Base-by-base conservation (phyloP, 2,329 filamentous ascomycete species). In the Gnomoniopsis sp. region DNA sequence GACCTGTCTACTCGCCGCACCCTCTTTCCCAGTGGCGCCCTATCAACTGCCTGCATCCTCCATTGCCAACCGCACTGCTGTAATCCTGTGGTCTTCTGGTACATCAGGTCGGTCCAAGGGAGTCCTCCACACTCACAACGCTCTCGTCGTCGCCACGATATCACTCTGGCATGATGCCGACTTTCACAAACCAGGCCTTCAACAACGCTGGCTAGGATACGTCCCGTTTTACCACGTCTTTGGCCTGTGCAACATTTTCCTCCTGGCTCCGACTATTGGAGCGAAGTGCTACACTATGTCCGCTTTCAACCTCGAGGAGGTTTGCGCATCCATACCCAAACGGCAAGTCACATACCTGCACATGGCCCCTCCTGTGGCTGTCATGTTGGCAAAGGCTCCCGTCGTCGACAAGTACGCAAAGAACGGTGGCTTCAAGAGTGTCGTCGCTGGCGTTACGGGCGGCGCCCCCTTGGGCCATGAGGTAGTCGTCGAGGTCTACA, bases 91-190 rank as follows among this genome's bases (percentile, higher is more conserved):
- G 75, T 77, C 75, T 0, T 85, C 81, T 0, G 82, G 88, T 14
- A 90, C 87, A 0, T 92, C 89, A 0, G 89, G 89, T 1, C 77
- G 88, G 0, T 88, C 89, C 14, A 92, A 92, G 69, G 89, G 89
- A 41, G 89, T 91, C 1, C 81, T 88, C 66, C 84, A 91, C 55
- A 85, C 85, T 2, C 88, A 92, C 69, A 76, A 77, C 58, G 89
- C 89, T 59, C 85, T 77, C 58, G 75, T 88, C 71, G 80, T 88
- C 61, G 77, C 86, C 43, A 85, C 79, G 19, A 67, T 70, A 0
- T 73, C 75, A 2, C 70, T 81, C n/a, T 74, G 78, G 62, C 75
- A 79, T 23, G 76, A 83, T 34, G 81, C 81, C 60, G 74, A 80
- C 61, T 73, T 72, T 56, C 77, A 77, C 64, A 30, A 30, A 6